Evolutionary conservation across 2,329 filamentous ascomycete species (phyloP), one percentile per base, ranked within the genome.

Genomic region (Alternaria postmessia): DNA sequence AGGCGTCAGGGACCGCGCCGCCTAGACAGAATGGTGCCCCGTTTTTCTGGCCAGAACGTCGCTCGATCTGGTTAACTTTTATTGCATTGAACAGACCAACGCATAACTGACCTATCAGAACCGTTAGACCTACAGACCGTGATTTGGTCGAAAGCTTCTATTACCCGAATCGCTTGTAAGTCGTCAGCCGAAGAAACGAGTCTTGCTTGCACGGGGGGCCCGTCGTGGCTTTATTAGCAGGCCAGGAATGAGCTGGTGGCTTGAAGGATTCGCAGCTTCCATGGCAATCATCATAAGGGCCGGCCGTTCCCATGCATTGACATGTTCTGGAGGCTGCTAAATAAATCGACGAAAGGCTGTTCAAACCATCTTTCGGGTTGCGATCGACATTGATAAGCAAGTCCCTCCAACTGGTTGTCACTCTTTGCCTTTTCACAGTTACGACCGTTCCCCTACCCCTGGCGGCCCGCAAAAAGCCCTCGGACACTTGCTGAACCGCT

Each of bases 211-310:
- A 38, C 22, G 56, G 66, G 59, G 64, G 61, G 59, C 64, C 34
- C 61, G 62, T 51, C 60, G 60, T 72, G 70, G 69, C 73, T 65
- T 69, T 68, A 69, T 72, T 72, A 62, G 65, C 66, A 69, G 67
- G 59, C 65, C 65, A 44, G 67, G 57, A 59, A 66, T 59, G 49
- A 54, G 61, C 54, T 62, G 59, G 70, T 70, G 71, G 69, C 70
- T 72, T 69, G 68, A 54, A 60, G 67, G 62, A 64, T 67, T 63
- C 60, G 65, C 64, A 65, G 62, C 60, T 52, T 56, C 61, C 60
- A 68, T 65, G 67, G 65, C 67, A 65, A 64, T 63, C 59, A 59
- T 66, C 71, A 72, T 73, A 73, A 73, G 71, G 66, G 54, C 65
- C 61, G 55, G 62, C 62, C 66, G 53, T 46, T 69, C 70, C 69